phyloP scores from a whole-genome alignment of 2,329 filamentous ascomycete species.

The Aspergillus pseudonomiae region DNA sequence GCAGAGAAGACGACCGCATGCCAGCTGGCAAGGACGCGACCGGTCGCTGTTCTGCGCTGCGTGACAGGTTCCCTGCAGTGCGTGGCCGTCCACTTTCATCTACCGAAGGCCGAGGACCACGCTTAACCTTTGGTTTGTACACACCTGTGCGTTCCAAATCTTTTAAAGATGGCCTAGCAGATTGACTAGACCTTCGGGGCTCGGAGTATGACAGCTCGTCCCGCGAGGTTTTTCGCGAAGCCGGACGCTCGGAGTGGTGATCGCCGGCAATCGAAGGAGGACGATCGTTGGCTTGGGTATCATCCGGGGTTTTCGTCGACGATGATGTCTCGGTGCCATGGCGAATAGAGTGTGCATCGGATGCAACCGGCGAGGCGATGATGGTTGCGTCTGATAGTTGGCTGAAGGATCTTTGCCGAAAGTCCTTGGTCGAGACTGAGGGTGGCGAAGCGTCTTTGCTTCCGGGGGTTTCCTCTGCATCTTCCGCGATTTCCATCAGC shows the following conservation, averaged over 20 bases:
- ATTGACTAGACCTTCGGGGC: conserved; percentile 43
- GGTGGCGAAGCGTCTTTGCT: conserved; percentile 53
- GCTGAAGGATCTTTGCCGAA: conserved; percentile 31
- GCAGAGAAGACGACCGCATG: conserved; percentile 64
- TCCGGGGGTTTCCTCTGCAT: conserved; percentile 76
- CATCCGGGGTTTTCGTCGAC: conserved; percentile 12
- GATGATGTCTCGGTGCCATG: conserved; percentile 24
- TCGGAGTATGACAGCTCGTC: conserved; percentile 43
- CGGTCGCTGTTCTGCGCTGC: conserved; percentile 61
- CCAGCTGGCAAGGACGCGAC: conserved; percentile 79
- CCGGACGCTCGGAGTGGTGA: conserved; percentile 26
- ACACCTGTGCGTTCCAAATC: conserved; percentile 47
- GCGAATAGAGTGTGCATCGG: conserved; percentile 18
- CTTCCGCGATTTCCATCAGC: conserved; percentile 91
- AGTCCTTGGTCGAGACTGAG: conserved; percentile 22
- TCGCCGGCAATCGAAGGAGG: conserved; percentile 16
- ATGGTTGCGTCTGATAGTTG: conserved; percentile 40
- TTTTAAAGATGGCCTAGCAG: conserved; percentile 46
- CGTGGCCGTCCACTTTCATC: conserved; percentile 63
- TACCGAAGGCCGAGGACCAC: conserved; percentile 79
- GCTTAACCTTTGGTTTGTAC: conserved; percentile 71
- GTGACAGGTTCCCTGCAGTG: conserved; percentile 54
- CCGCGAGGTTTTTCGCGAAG: conserved; percentile 21
- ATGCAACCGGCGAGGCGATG: conserved; percentile 30
- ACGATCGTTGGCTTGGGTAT: conserved; percentile 13